phyloP scores from a whole-genome alignment of 106 monocot genomes.

The Phalaenopsis aphrodite region DNA sequence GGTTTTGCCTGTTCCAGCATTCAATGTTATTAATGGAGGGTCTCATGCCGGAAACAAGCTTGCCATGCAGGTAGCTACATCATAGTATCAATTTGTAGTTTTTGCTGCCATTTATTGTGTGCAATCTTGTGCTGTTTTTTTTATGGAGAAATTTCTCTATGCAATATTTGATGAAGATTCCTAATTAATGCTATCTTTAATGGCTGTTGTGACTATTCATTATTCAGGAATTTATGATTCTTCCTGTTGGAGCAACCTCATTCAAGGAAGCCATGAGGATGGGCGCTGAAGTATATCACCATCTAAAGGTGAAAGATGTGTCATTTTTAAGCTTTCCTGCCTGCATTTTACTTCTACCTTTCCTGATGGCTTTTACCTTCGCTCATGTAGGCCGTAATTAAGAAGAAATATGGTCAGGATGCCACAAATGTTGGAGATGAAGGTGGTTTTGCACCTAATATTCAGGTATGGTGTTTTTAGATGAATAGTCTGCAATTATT shows the following conservation, averaged over 20 bases:
- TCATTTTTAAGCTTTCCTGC: no score
- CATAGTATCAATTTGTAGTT: background rate
- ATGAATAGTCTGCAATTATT: no score
- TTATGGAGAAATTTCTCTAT: no score
- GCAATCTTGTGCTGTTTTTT: background rate
- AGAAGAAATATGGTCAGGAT: conserved; percentile 15
- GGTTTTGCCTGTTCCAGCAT: conserved; percentile 87
- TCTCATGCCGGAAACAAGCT: conserved; percentile 97
- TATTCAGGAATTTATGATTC: conserved; percentile 88
- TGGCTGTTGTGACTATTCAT: background rate
- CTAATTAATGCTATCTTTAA: no score
- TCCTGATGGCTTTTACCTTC: background rate
- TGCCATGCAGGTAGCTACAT: conserved; percentile 69
- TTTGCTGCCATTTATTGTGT: background rate
- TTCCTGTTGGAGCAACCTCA: conserved; percentile 74
- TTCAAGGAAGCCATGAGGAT: conserved; percentile 95
- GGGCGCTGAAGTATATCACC: conserved; percentile 82
- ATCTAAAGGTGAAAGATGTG: conserved; percentile 40
- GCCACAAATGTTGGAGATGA: conserved; percentile 13
- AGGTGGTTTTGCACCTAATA: conserved; percentile 14
- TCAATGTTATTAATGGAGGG: conserved; percentile 95
- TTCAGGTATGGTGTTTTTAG: conserved; percentile 7
- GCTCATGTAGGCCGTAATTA: conserved; percentile 1
- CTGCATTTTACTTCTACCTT: background rate
- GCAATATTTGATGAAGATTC: no score